Evolutionary conservation across 163 green algal genomes (phyloP), one percentile per base, ranked within the genome.

Genomic region (Coccomyxa subellipsoidea): DNA sequence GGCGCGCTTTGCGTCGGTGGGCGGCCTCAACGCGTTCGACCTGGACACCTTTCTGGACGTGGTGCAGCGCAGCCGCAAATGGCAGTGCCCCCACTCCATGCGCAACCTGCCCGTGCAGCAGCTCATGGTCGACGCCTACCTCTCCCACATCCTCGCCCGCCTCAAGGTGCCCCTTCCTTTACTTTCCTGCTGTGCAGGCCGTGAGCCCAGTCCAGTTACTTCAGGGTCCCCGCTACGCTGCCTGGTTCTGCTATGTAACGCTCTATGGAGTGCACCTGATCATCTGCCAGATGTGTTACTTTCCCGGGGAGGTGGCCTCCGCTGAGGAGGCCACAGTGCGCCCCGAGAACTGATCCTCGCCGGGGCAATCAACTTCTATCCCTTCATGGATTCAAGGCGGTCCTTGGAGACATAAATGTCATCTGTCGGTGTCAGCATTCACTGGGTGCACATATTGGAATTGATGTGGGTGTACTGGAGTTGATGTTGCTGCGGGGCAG

Each of bases 61-160:
- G 84, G 92, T 84, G n/a, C 39, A 90, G 79, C 85, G 89, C 81
- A 95, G 89, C 47, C 89, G 90, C 85, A 98, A 97, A 88, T 98
- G 94, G 94, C 90, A 95, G 84, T 95, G 95, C 87, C 94, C 94
- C 1, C 89, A 92, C 86, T 92, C 84, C 76, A 88, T 93, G 79
- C 80, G 85, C 66, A 87, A 91, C 79, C 86, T 82, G 34, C 84
- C 76, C 7, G 81, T 96, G 53, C 84, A 89, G 78, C 75, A 92
- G 78, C 85, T 96, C 83, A 88, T 94, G 84, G 82, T 91, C 69
- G 70, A 92, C 66, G 72, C 35, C 9, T 97, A 90, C 84, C 88
- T 92, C 69, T 78, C 87, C 36, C 71, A 72, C 36, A 78, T 96
- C 35, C 76, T 96, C 21, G 0, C 37, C 4, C 81, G 54, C 66